These are phyloP conservation scores for Copromyces sp. DNA, from an alignment of 495 filamentous ascomycete genomes.

Conservation along the genomic window DNA sequence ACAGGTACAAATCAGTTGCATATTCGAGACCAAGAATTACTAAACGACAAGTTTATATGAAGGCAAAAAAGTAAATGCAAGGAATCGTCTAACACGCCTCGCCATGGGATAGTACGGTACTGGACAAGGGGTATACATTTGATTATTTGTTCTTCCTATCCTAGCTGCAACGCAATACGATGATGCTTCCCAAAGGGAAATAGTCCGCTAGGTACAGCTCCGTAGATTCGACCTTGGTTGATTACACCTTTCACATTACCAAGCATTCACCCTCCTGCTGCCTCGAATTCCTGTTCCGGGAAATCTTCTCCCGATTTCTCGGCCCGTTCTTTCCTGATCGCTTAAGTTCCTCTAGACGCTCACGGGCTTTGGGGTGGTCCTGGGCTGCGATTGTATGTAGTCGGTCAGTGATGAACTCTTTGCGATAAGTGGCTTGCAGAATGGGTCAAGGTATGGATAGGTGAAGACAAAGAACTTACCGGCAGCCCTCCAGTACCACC, in stretches of 20 bases:
- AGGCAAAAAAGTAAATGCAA: neutral
- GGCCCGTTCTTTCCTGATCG: slow-evolving; percentile 57
- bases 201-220: neutral
- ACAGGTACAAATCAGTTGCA: neutral
- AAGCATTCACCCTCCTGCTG: slow-evolving; percentile 78
- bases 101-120: neutral
- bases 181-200: neutral
- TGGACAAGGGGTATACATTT: neutral
- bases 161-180: neutral
- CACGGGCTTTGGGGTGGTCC: slow-evolving; percentile 84
- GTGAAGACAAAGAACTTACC: slow-evolving; percentile 50
- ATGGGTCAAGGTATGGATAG: neutral
- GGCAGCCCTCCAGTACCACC: slow-evolving; percentile 97
- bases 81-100: neutral
- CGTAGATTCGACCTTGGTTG: neutral
- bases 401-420: slow-evolving; percentile 8
- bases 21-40: neutral
- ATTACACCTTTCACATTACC: slow-evolving; percentile 51
- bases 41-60: neutral
- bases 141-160: neutral
- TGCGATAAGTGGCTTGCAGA: neutral
- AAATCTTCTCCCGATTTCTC: slow-evolving; percentile 65
- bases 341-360: slow-evolving; percentile 87
- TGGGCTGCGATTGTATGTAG: slow-evolving; percentile 52
- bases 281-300: slow-evolving; percentile 71